A percentile compares a stretch with the other conserved stretches of the same genome.
Conservation (phyloP, 257 asterid species). For the Solanum virginianum region DNA sequence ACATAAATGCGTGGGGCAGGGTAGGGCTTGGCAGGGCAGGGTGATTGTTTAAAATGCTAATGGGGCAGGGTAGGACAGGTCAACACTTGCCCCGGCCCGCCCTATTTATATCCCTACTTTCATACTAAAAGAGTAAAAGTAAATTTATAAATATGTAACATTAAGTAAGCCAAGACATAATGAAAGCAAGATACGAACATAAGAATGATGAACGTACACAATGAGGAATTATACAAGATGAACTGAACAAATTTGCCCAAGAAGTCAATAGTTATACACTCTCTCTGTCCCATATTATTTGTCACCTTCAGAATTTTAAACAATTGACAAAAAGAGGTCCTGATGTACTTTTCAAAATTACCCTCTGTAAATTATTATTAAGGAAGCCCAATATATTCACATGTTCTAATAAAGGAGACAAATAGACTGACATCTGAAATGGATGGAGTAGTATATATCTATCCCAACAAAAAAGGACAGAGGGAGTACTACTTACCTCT, state of each 20-base stretch:
- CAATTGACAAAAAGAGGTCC: neutral
- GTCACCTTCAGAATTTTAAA: neutral
- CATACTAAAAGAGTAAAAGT: neutral
- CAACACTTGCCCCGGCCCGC: too few relatives aligned
- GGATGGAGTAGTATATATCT: neutral
- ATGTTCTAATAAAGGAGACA: conserved; percentile 1
- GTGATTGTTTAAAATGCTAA: too few relatives aligned
- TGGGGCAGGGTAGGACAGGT: too few relatives aligned
- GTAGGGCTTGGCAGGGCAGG: too few relatives aligned
- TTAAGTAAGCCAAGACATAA: neutral
- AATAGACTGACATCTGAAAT: neutral
- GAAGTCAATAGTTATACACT: neutral
- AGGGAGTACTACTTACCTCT: conserved; percentile 26
- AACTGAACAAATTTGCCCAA: neutral
- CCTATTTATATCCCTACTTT: neutral
- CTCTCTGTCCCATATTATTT: neutral
- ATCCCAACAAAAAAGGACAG: neutral
- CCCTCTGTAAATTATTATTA: neutral
- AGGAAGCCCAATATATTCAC: neutral
- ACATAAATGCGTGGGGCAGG: too few relatives aligned
- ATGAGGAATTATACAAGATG: neutral
- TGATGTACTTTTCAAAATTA: neutral
- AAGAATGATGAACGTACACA: neutral
- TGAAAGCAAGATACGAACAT: neutral
- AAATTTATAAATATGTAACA: neutral